Conservation (phyloP, 257 asterid species). For the Schizonepeta tenuifolia region DNA sequence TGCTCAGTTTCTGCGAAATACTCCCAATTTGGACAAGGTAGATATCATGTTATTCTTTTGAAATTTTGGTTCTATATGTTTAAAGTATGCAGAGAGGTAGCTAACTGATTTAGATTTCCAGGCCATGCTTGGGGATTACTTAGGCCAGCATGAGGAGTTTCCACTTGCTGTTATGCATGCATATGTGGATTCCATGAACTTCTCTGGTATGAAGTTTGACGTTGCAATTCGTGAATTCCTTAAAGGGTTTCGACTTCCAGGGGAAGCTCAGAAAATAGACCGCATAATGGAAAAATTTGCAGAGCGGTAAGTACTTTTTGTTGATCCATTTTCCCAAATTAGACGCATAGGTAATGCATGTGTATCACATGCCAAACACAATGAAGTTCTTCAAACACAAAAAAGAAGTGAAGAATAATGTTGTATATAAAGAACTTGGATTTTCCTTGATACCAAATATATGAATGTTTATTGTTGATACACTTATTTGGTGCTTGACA, state of each 20-base stretch:
- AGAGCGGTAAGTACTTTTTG: constrained; percentile 73
- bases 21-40: constrained; percentile 95
- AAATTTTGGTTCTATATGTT: constrained; percentile 28
- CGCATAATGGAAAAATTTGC: constrained; percentile 99
- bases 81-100: constrained; percentile 31
- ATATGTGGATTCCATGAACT: constrained; percentile 90
- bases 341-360: background rate
- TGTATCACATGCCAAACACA: constrained; percentile 7
- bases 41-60: constrained; percentile 22
- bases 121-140: constrained; percentile 94
- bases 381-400: background rate
- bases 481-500: constrained; percentile 11
- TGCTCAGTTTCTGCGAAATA: constrained; percentile 83
- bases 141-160: constrained; percentile 98
- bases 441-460: constrained; percentile 4
- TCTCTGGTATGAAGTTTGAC: constrained; percentile 89
- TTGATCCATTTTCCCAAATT: constrained; percentile 28
- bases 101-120: constrained; percentile 44
- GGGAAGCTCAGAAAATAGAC: constrained; percentile 99
- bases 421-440: background rate
- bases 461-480: constrained; percentile 17
- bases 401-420: constrained; percentile 11
- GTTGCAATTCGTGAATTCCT: constrained; percentile 94
- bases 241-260: constrained; percentile 95
- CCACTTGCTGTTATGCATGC: constrained; percentile 99